Evolutionary conservation across 2,329 filamentous ascomycete genomes (phyloP), one percentile per base, ranked within the genome.

Genomic region (Remersonia thermophila): DNA sequence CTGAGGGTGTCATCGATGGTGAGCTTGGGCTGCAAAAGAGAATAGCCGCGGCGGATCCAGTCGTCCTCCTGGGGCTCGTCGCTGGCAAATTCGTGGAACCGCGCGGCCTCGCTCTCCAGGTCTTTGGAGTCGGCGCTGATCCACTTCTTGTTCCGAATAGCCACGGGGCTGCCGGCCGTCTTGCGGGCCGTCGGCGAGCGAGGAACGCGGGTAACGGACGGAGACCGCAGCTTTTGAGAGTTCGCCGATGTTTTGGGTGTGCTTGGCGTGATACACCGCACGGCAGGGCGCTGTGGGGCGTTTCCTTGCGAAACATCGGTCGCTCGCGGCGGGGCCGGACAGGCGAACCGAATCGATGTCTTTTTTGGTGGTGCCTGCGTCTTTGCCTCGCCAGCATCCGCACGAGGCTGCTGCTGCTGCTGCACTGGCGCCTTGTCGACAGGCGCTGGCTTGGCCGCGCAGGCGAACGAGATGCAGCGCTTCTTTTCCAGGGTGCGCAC

Each of bases 381-480:
- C 47, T 59, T 55, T 4, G 56, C 43, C 27, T 53, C 48, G 31
- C 11, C 27, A 7, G 11, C 5, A 5, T 42, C 39, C 23, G 49
- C 47, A 10, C 48, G 46, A 12, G 54, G 40, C 42, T 57, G 51
- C n/a, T 51, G 49, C 36, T 49, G 46, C 16, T 57, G 52, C 17
- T 59, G 54, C 40, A 58, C 60, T 46, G 56, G 51, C 8, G 59
- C 51, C 31, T 64, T 61, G 34, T 61, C 56, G 45, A 63, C 66
- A 20, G 57, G 50, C 17, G 61, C 60, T 7, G 74, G 67, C 52
- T 79, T 83, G 27, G 71, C 71, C 26, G 73, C 78, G 55, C 89
- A 96, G 25, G 85, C 86, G 56, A 96, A 96, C 41, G 82, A 89
- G 48, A 96, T 95, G 58, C 83, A 89, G 41, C 87, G 76, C 62